Conservation (phyloP, 2,329 filamentous ascomycete species). For the Trichoderma lentiforme region DNA sequence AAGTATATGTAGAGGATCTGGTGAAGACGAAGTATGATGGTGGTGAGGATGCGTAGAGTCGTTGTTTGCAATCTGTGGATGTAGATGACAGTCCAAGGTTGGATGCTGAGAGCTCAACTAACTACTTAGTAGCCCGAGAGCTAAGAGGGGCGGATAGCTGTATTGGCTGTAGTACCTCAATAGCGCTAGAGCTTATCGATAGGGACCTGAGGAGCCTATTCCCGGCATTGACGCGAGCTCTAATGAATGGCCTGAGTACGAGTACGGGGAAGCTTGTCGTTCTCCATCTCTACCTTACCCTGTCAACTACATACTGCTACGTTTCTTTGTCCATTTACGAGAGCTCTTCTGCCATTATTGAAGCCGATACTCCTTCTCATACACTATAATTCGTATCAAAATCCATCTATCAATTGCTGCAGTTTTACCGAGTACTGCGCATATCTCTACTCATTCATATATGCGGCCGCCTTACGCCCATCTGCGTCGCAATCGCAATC, state of each 20-base stretch:
- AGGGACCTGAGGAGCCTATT: not conserved
- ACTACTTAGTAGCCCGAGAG: not conserved
- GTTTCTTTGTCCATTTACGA: not conserved
- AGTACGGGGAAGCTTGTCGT: not conserved
- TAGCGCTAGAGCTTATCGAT: constrained; percentile 12
- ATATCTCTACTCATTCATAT: not conserved
- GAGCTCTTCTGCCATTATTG: not conserved
- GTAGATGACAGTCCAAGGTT: not conserved
- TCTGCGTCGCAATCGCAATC: not conserved
- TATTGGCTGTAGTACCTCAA: not conserved
- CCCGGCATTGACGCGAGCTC: constrained; percentile 12
- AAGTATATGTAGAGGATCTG: not conserved
- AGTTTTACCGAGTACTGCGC: not conserved
- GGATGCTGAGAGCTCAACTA: not conserved
- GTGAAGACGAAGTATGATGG: not conserved
- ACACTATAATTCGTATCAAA: not conserved
- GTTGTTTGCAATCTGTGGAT: not conserved
- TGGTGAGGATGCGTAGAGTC: not conserved
- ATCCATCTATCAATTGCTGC: not conserved
- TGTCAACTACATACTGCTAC: not conserved
- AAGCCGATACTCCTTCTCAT: no score
- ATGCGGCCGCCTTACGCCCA: not conserved
- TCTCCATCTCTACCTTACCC: not conserved
- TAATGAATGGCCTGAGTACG: not conserved
- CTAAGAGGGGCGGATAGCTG: constrained; percentile 4